Evolutionary conservation across 805 yeast species (phyloP).

Genomic region (Suhomyces sp.): DNA sequence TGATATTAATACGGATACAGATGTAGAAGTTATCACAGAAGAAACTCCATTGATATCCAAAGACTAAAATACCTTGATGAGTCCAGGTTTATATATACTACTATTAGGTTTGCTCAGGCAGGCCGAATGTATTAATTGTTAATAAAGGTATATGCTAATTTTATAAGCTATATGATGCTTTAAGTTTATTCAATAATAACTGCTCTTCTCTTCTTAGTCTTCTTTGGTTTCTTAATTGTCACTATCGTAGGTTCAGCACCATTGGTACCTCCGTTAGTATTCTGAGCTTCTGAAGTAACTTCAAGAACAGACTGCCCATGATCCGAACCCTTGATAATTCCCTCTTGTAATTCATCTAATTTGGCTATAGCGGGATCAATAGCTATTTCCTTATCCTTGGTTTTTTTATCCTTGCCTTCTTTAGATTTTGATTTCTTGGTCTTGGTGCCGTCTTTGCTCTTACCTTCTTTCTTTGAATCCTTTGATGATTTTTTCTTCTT

Average conservation of each 20-base stretch:
- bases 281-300: constrained; percentile 16
- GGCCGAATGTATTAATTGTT: no score
- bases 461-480: constrained; percentile 3
- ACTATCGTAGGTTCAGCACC: constrained; percentile 15
- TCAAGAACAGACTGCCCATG: no score
- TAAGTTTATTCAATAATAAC: constrained; percentile 33
- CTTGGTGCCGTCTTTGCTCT: background rate
- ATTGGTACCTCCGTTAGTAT: constrained; percentile 4
- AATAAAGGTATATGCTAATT: no score
- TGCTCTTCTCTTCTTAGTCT: constrained; percentile 40
- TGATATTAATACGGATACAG: constrained; percentile 8
- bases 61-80: constrained; percentile 11
- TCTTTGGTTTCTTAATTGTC: constrained; percentile 37
- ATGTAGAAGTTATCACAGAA: constrained; percentile 20
- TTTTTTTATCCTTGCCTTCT: constrained; percentile 5
- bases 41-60: constrained; percentile 22
- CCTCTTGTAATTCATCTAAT: constrained; percentile 21
- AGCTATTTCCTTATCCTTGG: background rate
- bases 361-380: background rate
- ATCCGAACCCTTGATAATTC: constrained; percentile 14
- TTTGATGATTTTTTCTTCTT: constrained; percentile 18
- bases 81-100: no score
- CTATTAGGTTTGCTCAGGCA: no score
- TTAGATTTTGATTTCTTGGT: background rate
- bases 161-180: no score